Evolutionary conservation across 1,139 yeast species (phyloP).

Genomic region (Candida albicans): DNA sequence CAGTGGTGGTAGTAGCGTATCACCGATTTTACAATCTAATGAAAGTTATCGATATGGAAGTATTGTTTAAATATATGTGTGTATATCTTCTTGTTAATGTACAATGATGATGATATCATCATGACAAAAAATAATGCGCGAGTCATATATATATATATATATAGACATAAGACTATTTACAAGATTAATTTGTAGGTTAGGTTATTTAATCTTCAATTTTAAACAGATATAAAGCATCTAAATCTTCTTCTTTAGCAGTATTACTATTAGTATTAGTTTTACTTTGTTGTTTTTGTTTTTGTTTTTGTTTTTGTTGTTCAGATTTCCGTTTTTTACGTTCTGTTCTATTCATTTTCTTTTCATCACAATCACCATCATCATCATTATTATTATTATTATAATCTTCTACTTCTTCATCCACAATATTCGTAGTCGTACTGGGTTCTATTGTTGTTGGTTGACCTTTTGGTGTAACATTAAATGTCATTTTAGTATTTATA

Average conservation of each 20-base stretch:
- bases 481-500: conserved; percentile 21
- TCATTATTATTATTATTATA: no score
- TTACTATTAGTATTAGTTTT: conserved; percentile 12
- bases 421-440: no score
- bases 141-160: conserved; percentile 1
- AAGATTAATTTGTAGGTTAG: not conserved
- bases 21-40: conserved; percentile 11
- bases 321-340: conserved; percentile 7
- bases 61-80: conserved; percentile 17
- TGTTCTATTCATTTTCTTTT: no score
- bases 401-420: conserved; percentile 12
- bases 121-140: no score
- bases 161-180: conserved; percentile 6
- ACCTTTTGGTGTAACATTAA: conserved; percentile 21
- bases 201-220: conserved; percentile 36
- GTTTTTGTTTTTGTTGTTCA: conserved; percentile 15
- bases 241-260: conserved; percentile 29
- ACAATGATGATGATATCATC: no score
- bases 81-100: not conserved
- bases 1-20: no score
- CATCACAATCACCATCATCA: no score
- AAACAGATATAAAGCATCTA: conserved; percentile 44
- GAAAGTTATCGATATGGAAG: conserved; percentile 27
- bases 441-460: conserved; percentile 16
- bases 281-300: conserved; percentile 11